These are phyloP conservation scores for Fistulifera solaris DNA, from an alignment of 108 stramenopile species.

Conservation along the genomic window DNA sequence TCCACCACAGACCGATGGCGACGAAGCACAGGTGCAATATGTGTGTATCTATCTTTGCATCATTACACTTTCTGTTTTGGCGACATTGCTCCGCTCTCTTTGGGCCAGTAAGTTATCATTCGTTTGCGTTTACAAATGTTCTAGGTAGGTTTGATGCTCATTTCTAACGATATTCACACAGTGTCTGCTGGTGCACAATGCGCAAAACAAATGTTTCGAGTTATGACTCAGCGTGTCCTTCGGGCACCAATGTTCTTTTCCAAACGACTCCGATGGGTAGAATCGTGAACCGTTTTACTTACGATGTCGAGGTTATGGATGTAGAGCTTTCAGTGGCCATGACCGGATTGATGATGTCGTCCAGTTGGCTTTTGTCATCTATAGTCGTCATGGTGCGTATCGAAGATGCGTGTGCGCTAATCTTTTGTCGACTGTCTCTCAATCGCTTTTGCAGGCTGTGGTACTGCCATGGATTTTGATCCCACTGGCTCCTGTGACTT, in stretches of 20 bases:
- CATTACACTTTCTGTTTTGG: slow-evolving; percentile 33
- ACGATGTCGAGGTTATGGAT: slow-evolving; percentile 84
- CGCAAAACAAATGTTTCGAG: slow-evolving; percentile 18
- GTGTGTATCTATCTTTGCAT: slow-evolving; percentile 43
- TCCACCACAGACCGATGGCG: slow-evolving; percentile 52
- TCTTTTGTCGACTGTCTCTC: slow-evolving; percentile 34
- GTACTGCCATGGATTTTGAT: slow-evolving; percentile 70
- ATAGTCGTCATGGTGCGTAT: slow-evolving; percentile 54
- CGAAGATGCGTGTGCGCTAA: slow-evolving; percentile 23
- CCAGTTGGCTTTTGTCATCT: slow-evolving; percentile 54
- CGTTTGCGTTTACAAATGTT: slow-evolving; percentile 35
- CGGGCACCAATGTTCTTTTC: slow-evolving; percentile 82
- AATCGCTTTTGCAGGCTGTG: slow-evolving; percentile 25
- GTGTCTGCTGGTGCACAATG: slow-evolving; percentile 10
- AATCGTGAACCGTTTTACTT: slow-evolving; percentile 88
- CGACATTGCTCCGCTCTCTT: slow-evolving; percentile 43
- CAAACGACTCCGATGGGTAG: slow-evolving; percentile 93
- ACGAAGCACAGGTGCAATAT: slow-evolving; percentile 49
- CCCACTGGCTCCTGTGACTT: slow-evolving; percentile 40
- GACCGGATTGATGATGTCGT: slow-evolving; percentile 57
- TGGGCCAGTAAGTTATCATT: slow-evolving; percentile 13
- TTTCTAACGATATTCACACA: background rate
- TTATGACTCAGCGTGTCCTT: slow-evolving; percentile 43
- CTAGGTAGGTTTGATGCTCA: slow-evolving; percentile 8
- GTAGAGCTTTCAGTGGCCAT: slow-evolving; percentile 60